Evolutionary conservation across 1,139 yeast genomes (phyloP).

Genomic region (Nakaseomyces bracarensis): DNA sequence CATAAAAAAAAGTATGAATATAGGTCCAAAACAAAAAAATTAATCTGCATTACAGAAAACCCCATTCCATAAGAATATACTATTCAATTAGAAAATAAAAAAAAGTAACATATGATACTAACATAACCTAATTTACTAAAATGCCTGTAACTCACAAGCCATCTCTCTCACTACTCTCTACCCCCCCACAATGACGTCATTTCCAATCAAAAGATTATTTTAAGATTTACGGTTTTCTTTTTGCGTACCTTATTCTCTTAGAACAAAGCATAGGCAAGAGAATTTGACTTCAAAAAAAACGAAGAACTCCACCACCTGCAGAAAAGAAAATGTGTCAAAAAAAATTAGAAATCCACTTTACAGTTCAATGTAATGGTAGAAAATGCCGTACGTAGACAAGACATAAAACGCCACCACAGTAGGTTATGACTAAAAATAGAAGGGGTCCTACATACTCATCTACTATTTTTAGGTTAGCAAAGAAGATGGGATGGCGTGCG

Average conservation of each 20-base stretch:
- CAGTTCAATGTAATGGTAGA: background rate
- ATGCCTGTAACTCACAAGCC: too few relatives aligned
- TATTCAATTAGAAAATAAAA: too few relatives aligned
- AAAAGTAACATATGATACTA: too few relatives aligned
- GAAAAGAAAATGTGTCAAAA: background rate
- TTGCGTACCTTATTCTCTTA: background rate
- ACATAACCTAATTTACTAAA: too few relatives aligned
- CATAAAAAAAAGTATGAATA: slow-evolving; percentile 38
- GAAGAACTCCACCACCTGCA: background rate
- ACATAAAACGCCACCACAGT: too few relatives aligned
- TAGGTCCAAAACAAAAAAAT: slow-evolving; percentile 67
- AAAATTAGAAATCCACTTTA: background rate
- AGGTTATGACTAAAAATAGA: background rate
- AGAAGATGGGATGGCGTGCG: too few relatives aligned
- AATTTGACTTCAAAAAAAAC: background rate
- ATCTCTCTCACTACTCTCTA: background rate
- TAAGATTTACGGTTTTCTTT: background rate
- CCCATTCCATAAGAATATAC: too few relatives aligned
- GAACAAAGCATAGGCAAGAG: background rate
- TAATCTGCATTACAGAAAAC: too few relatives aligned
- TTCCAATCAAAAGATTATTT: background rate
- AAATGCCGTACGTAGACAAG: too few relatives aligned
- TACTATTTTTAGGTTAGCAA: background rate
- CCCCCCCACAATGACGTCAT: background rate
- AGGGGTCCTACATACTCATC: background rate